A percentile compares a stretch with the other conserved stretches of the same genome.
These are phyloP conservation scores for Candida sakaeoensis DNA, from an alignment of 805 yeast species.

Conservation along the genomic window DNA sequence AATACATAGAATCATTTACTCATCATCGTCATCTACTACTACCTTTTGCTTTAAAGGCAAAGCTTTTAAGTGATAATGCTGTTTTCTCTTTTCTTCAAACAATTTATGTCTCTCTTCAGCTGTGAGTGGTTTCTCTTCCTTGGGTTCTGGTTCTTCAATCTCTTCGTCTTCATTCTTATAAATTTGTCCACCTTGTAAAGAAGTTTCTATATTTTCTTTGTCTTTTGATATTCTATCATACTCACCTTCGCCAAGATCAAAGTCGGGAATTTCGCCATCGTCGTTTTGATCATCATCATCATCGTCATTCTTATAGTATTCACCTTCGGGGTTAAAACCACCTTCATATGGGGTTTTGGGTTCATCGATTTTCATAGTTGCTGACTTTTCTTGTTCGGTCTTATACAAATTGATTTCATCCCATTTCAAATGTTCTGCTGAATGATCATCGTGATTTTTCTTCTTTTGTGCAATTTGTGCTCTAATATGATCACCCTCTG, in stretches of 20 bases:
- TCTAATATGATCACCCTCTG: conserved; percentile 45
- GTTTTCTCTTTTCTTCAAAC: conserved; percentile 77
- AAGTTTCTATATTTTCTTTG: conserved; percentile 22
- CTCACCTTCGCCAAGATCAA: conserved; percentile 58
- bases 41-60: conserved; percentile 39
- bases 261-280: conserved; percentile 43
- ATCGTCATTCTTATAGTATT: conserved; percentile 68
- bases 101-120: conserved; percentile 60
- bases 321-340: conserved; percentile 78
- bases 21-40: conserved; percentile 20
- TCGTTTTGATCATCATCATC: conserved; percentile 44
- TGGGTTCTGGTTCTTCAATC: conserved; percentile 26
- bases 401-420: conserved; percentile 73
- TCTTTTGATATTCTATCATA: conserved; percentile 21
- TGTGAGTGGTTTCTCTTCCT: conserved; percentile 34
- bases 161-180: conserved; percentile 21
- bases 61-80: conserved; percentile 67
- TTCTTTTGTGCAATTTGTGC: conserved; percentile 41
- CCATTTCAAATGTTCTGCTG: conserved; percentile 61
- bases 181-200: conserved; percentile 42
- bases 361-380: conserved; percentile 84
- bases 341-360: conserved; percentile 96
- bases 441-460: conserved; percentile 8
- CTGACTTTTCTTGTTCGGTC: conserved; percentile 67
- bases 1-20: conserved; percentile 2